Evolutionary conservation across 768 basidiomycete species (phyloP).

Genomic region (Lactifluus piperatus): DNA sequence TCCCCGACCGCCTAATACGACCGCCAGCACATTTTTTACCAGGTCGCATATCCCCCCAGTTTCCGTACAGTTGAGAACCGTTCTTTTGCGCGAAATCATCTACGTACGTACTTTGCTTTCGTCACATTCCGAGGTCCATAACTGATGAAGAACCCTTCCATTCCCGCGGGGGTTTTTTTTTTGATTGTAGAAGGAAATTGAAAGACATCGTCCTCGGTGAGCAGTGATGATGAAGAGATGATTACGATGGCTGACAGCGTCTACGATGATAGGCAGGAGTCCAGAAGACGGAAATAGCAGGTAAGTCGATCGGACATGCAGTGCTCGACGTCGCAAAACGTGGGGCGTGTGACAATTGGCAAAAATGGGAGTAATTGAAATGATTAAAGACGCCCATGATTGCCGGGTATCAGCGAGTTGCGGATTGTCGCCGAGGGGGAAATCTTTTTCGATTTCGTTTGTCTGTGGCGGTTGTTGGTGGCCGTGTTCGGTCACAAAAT

Average conservation of each 20-base stretch:
- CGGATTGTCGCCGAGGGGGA: conserved; percentile 2
- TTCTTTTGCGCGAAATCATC: not conserved
- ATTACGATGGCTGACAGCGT: not conserved
- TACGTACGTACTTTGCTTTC: not conserved
- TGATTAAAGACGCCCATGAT: conserved; percentile 7
- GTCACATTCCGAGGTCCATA: conserved; percentile 1
- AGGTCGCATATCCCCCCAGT: not conserved
- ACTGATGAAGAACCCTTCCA: conserved; percentile 4
- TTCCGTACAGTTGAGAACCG: not conserved
- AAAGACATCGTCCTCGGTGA: conserved; percentile 5
- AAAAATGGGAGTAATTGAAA: conserved; percentile 10
- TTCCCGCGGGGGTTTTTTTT: conserved; percentile 7
- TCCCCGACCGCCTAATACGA: conserved; percentile 2
- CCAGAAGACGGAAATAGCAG: conserved; percentile 5
- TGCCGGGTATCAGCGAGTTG: conserved; percentile 12
- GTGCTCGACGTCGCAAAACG: conserved; percentile 32
- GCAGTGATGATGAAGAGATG: not conserved
- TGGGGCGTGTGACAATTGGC: conserved; percentile 32
- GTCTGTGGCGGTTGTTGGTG: conserved; percentile 3
- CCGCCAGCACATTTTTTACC: not conserved
- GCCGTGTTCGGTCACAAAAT: conserved; percentile 6
- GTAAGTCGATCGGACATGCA: conserved; percentile 20
- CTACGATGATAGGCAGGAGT: not conserved
- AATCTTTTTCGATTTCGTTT: not conserved
- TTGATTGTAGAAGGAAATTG: conserved; percentile 5